Percentiles rank a stretch among this genome's conserved stretches.
Conservation (phyloP, 345 rosid species). For the Aquilaria malaccensis region DNA sequence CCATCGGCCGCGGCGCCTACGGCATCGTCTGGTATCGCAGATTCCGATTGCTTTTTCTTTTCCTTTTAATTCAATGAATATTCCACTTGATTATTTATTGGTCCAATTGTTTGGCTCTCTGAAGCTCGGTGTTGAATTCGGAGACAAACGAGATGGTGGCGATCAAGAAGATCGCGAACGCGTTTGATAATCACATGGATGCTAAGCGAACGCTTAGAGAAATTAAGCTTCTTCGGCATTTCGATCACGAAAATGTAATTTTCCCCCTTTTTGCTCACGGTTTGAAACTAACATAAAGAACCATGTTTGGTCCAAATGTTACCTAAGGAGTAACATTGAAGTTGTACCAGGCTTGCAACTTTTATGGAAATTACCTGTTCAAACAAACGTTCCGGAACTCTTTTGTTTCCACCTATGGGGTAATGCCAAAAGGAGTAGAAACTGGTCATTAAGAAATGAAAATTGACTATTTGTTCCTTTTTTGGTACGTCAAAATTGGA, state of each 20-base stretch:
- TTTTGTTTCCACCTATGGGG: too few relatives aligned
- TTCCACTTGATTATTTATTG: not conserved
- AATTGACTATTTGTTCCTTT: too few relatives aligned
- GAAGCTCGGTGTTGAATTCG: constrained; percentile 83
- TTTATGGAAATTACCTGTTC: too few relatives aligned
- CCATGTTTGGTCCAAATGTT: too few relatives aligned
- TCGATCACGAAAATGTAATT: constrained; percentile 94
- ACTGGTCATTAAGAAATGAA: too few relatives aligned
- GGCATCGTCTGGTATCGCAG: constrained; percentile 83
- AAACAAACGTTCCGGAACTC: too few relatives aligned
- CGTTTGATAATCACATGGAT: constrained; percentile 94
- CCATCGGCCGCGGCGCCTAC: constrained; percentile 97
- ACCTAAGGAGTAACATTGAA: not conserved
- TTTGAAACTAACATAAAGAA: not conserved
- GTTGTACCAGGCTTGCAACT: too few relatives aligned
- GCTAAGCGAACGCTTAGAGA: constrained; percentile 98
- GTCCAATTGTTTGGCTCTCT: not conserved
- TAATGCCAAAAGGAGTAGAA: too few relatives aligned
- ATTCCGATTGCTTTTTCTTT: not conserved
- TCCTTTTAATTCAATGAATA: not conserved
- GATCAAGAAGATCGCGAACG: constrained; percentile 91
- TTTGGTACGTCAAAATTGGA: too few relatives aligned
- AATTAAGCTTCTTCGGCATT: constrained; percentile 89
- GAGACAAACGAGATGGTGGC: constrained; percentile 97
- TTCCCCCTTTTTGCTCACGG: not conserved